Evolutionary conservation across 805 yeast genomes (phyloP), one percentile per base, ranked within the genome.

Genomic region (Myxozyma lipomycoides): DNA sequence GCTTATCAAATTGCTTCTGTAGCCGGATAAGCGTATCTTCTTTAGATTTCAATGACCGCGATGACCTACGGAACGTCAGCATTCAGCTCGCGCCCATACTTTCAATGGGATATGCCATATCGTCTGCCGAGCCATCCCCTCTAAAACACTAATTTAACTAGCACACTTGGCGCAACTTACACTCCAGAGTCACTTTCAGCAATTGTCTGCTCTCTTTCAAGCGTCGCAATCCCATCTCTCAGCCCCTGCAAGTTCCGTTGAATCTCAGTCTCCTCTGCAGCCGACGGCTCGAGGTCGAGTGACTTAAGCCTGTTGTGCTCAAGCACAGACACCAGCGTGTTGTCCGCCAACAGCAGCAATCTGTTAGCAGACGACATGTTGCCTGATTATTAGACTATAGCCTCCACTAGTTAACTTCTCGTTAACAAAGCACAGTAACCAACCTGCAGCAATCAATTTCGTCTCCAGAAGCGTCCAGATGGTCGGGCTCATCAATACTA

Each of bases 241-340:
- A 66, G 52, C 22, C 60, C 48, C 35, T 46, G 47, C 48, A 66
- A 45, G 18, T 56, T 51, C 37, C 58, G 48, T 28, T 57, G 57
- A 30, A 67, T 61, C 25, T 65, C 68, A 1, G 48, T 48, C 37
- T 62, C 65, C 34, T 67, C 71, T 5, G 60, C 44, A 4, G 51
- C 50, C 3, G 67, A 55, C 19, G 64, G 60, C 32, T 57, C 60
- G 34, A 64, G 55, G 28, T 61, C 62, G n/a, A 67, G 52, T 22
- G 55, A 44, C 21, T 52, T 43, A 35, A 67, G 57, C 25, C 70
- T 58, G 40, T 62, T 55, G 21, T 65, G 57, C 49, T 67, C 71
- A 15, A 64, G 64, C 10, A 67, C 57, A 2, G 66, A 57, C 15
- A 64, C 62, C 43, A 59, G 60, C 1, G 66, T 60, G 45, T 61